Base-by-base conservation (phyloP, 2,329 filamentous ascomycete species). In the Colletotrichum salicis region DNA sequence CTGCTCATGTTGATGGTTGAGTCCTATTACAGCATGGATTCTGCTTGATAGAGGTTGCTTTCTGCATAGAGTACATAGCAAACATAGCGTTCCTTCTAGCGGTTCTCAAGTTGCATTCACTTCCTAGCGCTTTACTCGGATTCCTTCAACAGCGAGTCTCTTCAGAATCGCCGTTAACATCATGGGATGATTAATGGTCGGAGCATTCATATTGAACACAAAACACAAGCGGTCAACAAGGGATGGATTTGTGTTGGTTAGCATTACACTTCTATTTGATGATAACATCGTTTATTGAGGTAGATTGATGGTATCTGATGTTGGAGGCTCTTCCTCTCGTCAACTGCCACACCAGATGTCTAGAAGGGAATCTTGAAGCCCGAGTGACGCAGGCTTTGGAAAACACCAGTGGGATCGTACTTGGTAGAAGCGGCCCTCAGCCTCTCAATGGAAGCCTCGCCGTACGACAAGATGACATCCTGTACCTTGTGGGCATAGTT, bases 401-500 rank as follows among this genome's bases (percentile, higher is more conserved):
- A 84, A 6, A 84, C 78, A 2, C 80, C 78, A 1, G 75, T 59
- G 1, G 81, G 81, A 57, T 84, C 82, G 54, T 83, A 84, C 71
- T 80, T 82, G n/a, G 73, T 68, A 13, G 78, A 78, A 1, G 80
- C 77, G 15, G 74, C 75, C 63, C 74, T 76, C 59, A 84, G 70
- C 65, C 76, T 79, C 1, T 75, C 74, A 24, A 85, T 67, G 29
- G 82, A 83, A 31, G 80, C 78, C 8, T 78, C 72, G 0, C 85
- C 84, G 67, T 84, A 83, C 1, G 79, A 76, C 1, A 75, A 55
- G 10, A 86, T 76, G 2, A 80, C 79, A 37, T 83, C 77, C 75
- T 86, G 84, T 22, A 76, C 77, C 2, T 75, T 71, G 55, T 82
- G 78, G 1, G 84, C 84, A 60, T 87, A 86, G 76, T 87, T 86